phyloP scores from a whole-genome alignment of 257 asterid species.

The Rubia yunnanensis region DNA sequence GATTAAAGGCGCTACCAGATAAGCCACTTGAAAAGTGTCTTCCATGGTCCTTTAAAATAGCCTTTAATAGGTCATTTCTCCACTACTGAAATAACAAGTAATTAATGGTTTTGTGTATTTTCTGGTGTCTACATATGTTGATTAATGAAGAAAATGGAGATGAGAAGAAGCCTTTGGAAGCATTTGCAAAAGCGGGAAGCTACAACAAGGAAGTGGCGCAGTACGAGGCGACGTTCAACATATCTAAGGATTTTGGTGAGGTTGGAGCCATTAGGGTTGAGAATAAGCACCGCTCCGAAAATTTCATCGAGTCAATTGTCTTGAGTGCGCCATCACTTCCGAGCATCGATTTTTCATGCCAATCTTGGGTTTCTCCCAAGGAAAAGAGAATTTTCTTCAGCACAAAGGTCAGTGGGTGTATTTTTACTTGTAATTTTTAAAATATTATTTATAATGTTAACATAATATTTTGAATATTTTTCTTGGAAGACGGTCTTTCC shows the following conservation, averaged over 20 bases:
- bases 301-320: neutral
- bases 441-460: too few species aligned
- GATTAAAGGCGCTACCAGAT: too few species aligned
- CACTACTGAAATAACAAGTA: too few species aligned
- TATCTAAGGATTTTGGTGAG: neutral
- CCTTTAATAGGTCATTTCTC: too few species aligned
- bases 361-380: neutral
- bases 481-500: too few species aligned
- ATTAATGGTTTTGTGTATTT: too few species aligned
- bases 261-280: neutral
- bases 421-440: neutral
- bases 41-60: too few species aligned
- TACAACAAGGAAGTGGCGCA: neutral
- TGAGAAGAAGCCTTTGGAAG: neutral
- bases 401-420: neutral
- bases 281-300: neutral
- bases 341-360: neutral
- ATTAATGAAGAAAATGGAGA: neutral
- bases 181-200: neutral
- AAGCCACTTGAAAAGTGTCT: too few species aligned
- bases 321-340: neutral
- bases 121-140: neutral
- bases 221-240: neutral
- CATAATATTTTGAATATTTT: too few species aligned
- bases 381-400: constrained; percentile 3